These are phyloP conservation scores for Cercospora canescens DNA, from an alignment of 2,329 filamentous ascomycete genomes.

Conservation along the genomic window DNA sequence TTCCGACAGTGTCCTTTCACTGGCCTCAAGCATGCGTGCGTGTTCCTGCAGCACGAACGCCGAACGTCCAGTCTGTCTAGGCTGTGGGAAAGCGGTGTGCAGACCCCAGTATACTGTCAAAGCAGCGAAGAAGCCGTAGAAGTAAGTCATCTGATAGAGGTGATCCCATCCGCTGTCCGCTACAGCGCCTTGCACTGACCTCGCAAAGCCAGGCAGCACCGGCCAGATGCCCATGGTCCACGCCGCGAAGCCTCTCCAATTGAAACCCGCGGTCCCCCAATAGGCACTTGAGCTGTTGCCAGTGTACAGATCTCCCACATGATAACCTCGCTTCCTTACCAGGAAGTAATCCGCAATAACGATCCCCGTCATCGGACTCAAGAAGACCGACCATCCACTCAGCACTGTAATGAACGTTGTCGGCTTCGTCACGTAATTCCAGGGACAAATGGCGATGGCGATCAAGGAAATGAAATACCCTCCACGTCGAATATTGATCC, in stretches of 20 bases:
- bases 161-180: constrained; percentile 16
- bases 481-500: constrained; percentile 45
- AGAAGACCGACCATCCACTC: constrained; percentile 43
- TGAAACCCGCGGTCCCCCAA: constrained; percentile 24
- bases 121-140: constrained; percentile 21
- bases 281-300: constrained; percentile 19
- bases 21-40: neutral
- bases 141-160: constrained; percentile 21
- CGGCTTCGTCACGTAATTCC: constrained; percentile 44
- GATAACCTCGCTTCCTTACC: constrained; percentile 26
- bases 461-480: constrained; percentile 42
- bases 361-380: constrained; percentile 42
- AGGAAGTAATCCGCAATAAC: constrained; percentile 45
- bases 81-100: constrained; percentile 15
- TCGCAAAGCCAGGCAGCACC: constrained; percentile 20
- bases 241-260: constrained; percentile 24
- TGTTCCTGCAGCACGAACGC: constrained; percentile 19
- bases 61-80: constrained; percentile 14
- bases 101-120: constrained; percentile 5
- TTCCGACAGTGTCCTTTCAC: neutral
- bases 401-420: constrained; percentile 45
- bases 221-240: constrained; percentile 21
- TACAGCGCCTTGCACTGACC: constrained; percentile 9
- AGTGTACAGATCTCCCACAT: constrained; percentile 24
- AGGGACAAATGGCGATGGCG: constrained; percentile 40